Evolutionary conservation across 2,329 filamentous ascomycete genomes (phyloP).

Genomic region (Fusarium sambucinum): DNA sequence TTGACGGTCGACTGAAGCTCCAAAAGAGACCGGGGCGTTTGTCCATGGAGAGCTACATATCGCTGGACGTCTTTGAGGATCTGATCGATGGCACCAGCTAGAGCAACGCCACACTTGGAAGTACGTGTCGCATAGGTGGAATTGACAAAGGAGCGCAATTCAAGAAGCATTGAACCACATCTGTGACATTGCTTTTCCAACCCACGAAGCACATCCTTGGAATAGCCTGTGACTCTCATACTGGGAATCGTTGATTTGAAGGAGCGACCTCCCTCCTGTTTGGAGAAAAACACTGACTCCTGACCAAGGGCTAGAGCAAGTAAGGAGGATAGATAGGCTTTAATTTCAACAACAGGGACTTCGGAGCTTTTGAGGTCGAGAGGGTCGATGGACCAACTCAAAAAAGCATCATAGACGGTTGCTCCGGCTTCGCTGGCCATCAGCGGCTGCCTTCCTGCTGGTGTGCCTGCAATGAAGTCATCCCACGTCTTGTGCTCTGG

Average conservation of each 20-base stretch:
- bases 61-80: conserved; percentile 63
- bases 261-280: conserved; percentile 62
- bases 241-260: conserved; percentile 64
- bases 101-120: conserved; percentile 63
- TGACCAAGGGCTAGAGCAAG: conserved; percentile 76
- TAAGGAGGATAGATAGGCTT: conserved; percentile 67
- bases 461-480: conserved; percentile 64
- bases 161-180: conserved; percentile 61
- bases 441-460: conserved; percentile 55
- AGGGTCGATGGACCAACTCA: conserved; percentile 59
- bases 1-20: conserved; percentile 65
- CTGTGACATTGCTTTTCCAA: conserved; percentile 61
- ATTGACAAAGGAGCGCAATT: conserved; percentile 62
- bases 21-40: conserved; percentile 61
- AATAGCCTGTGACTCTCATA: conserved; percentile 68
- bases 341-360: conserved; percentile 60
- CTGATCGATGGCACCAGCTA: conserved; percentile 63
- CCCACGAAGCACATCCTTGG: conserved; percentile 61
- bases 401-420: conserved; percentile 72
- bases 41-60: conserved; percentile 60
- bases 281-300: conserved; percentile 77
- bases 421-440: conserved; percentile 79
- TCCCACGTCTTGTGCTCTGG: conserved; percentile 76
- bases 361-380: conserved; percentile 54
- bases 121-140: conserved; percentile 59